Evolutionary conservation across 2,329 filamentous ascomycete genomes (phyloP), one percentile per base, ranked within the genome.

Genomic region (Dendryphion nanum): DNA sequence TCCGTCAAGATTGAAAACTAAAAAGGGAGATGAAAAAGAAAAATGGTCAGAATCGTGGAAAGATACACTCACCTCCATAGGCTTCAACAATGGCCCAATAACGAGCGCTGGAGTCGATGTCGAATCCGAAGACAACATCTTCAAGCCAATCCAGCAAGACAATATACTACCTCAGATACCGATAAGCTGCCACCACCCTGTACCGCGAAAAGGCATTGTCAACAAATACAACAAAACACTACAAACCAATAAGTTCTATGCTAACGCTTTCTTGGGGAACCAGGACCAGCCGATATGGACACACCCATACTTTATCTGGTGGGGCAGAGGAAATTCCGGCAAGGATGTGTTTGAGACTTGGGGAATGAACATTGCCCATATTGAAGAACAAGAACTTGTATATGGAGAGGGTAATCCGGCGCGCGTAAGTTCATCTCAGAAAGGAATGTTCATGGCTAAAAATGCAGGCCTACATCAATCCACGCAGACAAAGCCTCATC

Each of bases 331-430:
- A 1, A 12, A 40, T 73, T 78, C 61, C 70, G 66, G 50, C 63
- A 76, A 70, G 78, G 12, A 68, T 68, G 35, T 88, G 81, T 39
- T 53, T 28, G 42, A 44, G 29, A 59, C 66, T 5, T 93, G 81
- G 77, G 90, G 91, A n/a, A 74, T 96, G 66, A 72, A 80, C 5
- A 76, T 94, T 34, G 83, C 84, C 6, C 89, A 95, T 57, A 74
- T 83, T 8, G 84, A 91, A 35, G 69, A 77, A 1, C 69, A 69
- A 24, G 81, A 93, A 61, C 68, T 84, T 38, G 81, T 82, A 0
- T 86, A 78, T 56, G 89, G 87, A 3, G 6, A 71, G 63, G 38
- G 53, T 6, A 45, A 57, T 29, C 53, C 76, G 17, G 38, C 55
- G 3, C 51, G 45, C 16, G 57, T 60, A 35, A 29, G 28, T 18